Evolutionary conservation across 2,329 filamentous ascomycete genomes (phyloP).

Genomic region (Metarhizium brunneum): DNA sequence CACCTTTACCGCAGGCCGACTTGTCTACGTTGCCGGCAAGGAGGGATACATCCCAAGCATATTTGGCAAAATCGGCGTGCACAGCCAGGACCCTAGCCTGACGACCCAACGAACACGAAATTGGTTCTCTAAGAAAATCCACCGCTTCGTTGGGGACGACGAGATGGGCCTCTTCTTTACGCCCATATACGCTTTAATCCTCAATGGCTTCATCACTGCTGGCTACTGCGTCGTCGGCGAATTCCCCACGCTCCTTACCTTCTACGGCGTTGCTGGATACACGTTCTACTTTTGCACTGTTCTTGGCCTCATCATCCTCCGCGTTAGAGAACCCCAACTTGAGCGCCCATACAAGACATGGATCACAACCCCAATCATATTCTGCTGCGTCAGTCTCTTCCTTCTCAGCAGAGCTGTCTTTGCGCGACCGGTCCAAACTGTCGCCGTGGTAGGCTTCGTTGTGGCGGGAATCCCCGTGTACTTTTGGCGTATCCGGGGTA

Average conservation of each 20-base stretch:
- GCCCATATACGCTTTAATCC: slow-evolving; percentile 80
- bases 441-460: slow-evolving; percentile 80
- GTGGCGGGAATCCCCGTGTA: slow-evolving; percentile 77
- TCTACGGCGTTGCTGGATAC: slow-evolving; percentile 95
- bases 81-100: slow-evolving; percentile 30
- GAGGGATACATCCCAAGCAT: slow-evolving; percentile 84
- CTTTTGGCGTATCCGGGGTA: slow-evolving; percentile 71
- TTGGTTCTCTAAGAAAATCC: slow-evolving; percentile 50
- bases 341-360: slow-evolving; percentile 91
- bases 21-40: slow-evolving; percentile 90
- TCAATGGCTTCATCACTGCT: slow-evolving; percentile 67
- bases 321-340: slow-evolving; percentile 77
- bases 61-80: slow-evolving; percentile 75
- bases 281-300: slow-evolving; percentile 97
- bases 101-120: slow-evolving; percentile 39
- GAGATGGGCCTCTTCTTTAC: slow-evolving; percentile 81
- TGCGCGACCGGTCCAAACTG: slow-evolving; percentile 79
- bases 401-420: slow-evolving; percentile 82
- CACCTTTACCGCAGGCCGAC: slow-evolving; percentile 82
- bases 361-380: slow-evolving; percentile 95
- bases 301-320: slow-evolving; percentile 80
- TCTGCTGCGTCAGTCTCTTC: slow-evolving; percentile 95
- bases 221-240: slow-evolving; percentile 80
- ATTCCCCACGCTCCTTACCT: slow-evolving; percentile 85
- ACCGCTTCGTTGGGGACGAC: slow-evolving; percentile 62